phyloP scores from a whole-genome alignment of 345 rosid species.

The Ricinus communis region DNA sequence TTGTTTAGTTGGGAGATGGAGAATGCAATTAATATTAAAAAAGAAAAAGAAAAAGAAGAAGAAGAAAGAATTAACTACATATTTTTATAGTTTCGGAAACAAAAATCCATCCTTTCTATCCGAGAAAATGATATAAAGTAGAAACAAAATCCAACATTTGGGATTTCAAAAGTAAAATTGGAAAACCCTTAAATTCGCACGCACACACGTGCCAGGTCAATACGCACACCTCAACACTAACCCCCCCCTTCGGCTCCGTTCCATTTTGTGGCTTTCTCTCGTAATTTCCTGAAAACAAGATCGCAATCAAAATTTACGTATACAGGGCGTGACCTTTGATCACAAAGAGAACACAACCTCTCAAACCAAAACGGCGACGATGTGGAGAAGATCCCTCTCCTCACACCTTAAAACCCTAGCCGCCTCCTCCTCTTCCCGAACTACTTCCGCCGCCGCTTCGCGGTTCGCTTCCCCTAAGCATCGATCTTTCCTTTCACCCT shows the following conservation, averaged over 20 bases:
- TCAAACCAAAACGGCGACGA: constrained; percentile 26
- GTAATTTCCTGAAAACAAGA: neutral
- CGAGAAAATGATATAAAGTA: too few species aligned
- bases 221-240: neutral
- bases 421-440: constrained; percentile 20
- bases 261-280: neutral
- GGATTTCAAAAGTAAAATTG: too few species aligned
- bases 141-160: too few species aligned
- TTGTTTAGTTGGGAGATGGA: too few species aligned
- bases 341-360: constrained; percentile 17
- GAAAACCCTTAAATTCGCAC: neutral
- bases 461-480: constrained; percentile 21
- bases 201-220: neutral
- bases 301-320: too few species aligned
- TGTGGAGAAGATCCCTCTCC: constrained; percentile 77
- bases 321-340: constrained; percentile 44
- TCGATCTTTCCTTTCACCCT: constrained; percentile 38
- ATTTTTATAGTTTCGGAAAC: too few species aligned
- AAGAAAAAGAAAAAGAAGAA: too few species aligned
- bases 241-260: constrained; percentile 1
- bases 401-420: constrained; percentile 78
- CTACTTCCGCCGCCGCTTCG: constrained; percentile 26
- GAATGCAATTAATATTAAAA: too few species aligned
- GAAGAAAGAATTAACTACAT: too few species aligned
- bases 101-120: too few species aligned